Evolutionary conservation across 306 rosid genomes (phyloP).

Genomic region (Castanea sativa): DNA sequence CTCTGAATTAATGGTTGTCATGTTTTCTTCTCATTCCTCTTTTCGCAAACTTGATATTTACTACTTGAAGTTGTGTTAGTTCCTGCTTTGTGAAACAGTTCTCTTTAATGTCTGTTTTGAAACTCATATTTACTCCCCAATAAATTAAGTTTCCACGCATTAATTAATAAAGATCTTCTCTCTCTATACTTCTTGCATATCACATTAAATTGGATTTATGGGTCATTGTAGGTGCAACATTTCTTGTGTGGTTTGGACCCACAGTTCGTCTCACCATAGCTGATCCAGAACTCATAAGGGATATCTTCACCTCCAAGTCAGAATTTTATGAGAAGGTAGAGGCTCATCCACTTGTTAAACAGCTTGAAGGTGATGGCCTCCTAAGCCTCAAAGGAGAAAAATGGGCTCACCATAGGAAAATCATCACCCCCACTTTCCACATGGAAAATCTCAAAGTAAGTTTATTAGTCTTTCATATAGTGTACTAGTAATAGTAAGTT

Average conservation of each 20-base stretch:
- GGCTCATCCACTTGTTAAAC: slow-evolving; percentile 92
- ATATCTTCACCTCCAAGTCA: slow-evolving; percentile 80
- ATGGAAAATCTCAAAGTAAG: slow-evolving; percentile 87
- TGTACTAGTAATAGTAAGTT: too few species aligned
- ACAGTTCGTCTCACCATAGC: slow-evolving; percentile 75
- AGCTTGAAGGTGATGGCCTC: slow-evolving; percentile 97
- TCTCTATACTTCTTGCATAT: not conserved
- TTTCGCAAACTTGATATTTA: slow-evolving; percentile 47
- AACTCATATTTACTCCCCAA: not conserved
- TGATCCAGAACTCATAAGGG: slow-evolving; percentile 87
- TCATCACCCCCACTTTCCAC: slow-evolving; percentile 90
- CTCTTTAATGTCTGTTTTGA: not conserved
- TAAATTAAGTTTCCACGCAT: not conserved
- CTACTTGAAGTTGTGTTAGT: slow-evolving; percentile 31
- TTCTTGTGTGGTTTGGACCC: slow-evolving; percentile 96
- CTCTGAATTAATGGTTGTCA: slow-evolving; percentile 56
- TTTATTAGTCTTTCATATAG: not conserved
- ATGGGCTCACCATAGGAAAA: slow-evolving; percentile 90
- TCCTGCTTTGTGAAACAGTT: slow-evolving; percentile 31
- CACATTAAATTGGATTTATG: not conserved
- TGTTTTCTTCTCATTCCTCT: slow-evolving; percentile 57
- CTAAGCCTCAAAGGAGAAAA: slow-evolving; percentile 89
- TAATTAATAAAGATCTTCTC: not conserved
- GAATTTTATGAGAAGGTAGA: slow-evolving; percentile 85
- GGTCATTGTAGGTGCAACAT: slow-evolving; percentile 59